Percentiles rank a stretch among this genome's conserved stretches.
These are phyloP conservation scores for Cichorium intybus DNA, from an alignment of 140 eudicot species.

Conservation along the genomic window DNA sequence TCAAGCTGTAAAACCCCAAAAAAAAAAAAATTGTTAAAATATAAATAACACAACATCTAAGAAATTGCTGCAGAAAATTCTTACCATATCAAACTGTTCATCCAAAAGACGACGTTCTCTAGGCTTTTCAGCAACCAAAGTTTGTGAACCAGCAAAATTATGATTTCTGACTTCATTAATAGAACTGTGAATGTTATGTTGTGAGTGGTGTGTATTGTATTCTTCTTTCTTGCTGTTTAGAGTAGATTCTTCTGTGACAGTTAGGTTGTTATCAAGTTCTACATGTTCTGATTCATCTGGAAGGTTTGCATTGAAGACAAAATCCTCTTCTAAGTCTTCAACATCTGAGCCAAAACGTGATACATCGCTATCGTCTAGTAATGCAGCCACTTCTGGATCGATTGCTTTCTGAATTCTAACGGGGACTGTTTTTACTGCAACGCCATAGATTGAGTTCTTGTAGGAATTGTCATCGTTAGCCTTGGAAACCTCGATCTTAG, in stretches of 20 bases:
- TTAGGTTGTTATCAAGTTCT: constrained; percentile 28
- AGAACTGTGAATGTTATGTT: constrained; percentile 2
- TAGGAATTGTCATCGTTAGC: constrained; percentile 45
- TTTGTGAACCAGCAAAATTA: background rate
- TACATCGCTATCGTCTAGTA: constrained; percentile 72
- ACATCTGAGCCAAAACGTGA: constrained; percentile 80
- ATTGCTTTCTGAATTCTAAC: constrained; percentile 71
- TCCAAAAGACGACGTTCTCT: constrained; percentile 75
- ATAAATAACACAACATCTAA: background rate
- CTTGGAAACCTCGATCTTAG: constrained; percentile 53
- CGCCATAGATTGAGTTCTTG: constrained; percentile 59
- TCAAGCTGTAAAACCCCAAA: constrained; percentile 96
- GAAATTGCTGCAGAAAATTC: background rate
- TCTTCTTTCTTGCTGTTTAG: constrained; percentile 20
- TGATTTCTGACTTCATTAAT: constrained; percentile 1
- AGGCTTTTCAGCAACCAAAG: constrained; percentile 38
- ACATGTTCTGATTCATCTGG: constrained; percentile 41
- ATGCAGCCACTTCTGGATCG: constrained; percentile 88
- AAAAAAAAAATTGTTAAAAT: background rate
- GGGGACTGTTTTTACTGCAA: constrained; percentile 70
- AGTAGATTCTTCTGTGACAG: constrained; percentile 19
- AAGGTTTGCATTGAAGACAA: constrained; percentile 70
- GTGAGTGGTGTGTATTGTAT: constrained; percentile 6
- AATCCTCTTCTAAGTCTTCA: constrained; percentile 96
- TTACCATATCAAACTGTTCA: constrained; percentile 89